Base-by-base conservation (phyloP, 2,329 filamentous ascomycete species). In the Neofusicoccum cordaticola region DNA sequence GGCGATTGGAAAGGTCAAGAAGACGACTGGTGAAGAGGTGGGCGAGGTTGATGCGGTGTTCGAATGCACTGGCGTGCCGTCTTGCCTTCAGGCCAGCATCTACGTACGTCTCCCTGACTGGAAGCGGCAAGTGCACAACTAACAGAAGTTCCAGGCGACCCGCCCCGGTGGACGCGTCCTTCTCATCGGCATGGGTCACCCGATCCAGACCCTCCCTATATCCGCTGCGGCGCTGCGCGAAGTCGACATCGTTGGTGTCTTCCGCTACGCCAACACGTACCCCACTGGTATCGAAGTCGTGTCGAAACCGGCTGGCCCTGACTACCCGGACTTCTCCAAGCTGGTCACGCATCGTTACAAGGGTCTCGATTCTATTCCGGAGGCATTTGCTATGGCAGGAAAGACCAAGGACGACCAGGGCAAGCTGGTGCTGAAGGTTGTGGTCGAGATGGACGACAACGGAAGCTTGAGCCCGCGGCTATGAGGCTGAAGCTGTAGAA, bases 151-250 rank as follows among this genome's bases (percentile, higher is more conserved):
- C 3, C 51, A 82, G 79, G 75, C 88, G 2, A 88, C 89, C 9
- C 83, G 83, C 65, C 83, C 90, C 0, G 90, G 90, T 31, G 90
- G 90, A 17, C 89, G 88, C 70, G 82, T 92, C 56, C 84, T 93
- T 74, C 87, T 93, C 74, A 89, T 93, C 27, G 90, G 90, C 62
- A 93, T 93, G 90, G 90, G 90, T 42, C 90, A 86, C 4, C 90
- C 90, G 0, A 85, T 92, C 61, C 89, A 92, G 74, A 92, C 89
- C 0, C 81, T 93, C 1, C 90, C 90, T 1, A 80, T 93, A 51
- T 90, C 87, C 7, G 88, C 88, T 4, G 90, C 90, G 2, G 88
- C 90, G 44, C 80, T 92, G 34, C 85, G 89, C 42, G 90, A 93
- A 77, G 87, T 93, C 48, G 90, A 93, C 72, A 88, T 93, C 37